Evolutionary conservation across 768 basidiomycete genomes (phyloP).

Genomic region (Holtermannia corniformis): DNA sequence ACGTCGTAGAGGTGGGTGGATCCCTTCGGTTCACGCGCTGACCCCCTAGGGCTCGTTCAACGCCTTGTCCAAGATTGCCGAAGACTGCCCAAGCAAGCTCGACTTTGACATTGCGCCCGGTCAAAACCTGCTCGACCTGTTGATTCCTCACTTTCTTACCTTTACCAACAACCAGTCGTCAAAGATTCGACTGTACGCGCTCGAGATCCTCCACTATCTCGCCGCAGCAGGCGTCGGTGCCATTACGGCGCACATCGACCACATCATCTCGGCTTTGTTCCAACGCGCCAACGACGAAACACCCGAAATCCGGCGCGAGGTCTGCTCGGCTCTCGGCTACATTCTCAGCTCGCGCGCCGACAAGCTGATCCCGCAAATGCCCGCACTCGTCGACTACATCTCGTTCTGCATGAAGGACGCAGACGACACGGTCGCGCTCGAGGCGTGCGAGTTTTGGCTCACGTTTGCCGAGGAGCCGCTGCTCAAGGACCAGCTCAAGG

Average conservation of each 20-base stretch:
- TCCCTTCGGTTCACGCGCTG: slow-evolving; percentile 1
- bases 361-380: slow-evolving; percentile 92
- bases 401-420: slow-evolving; percentile 95
- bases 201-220: slow-evolving; percentile 91
- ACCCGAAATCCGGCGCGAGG: slow-evolving; percentile 83
- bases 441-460: slow-evolving; percentile 99
- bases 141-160: slow-evolving; percentile 89
- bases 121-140: slow-evolving; percentile 83
- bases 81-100: slow-evolving; percentile 91
- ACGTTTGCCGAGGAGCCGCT: slow-evolving; percentile 95
- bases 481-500: slow-evolving; percentile 69
- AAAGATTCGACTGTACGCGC: slow-evolving; percentile 86
- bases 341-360: slow-evolving; percentile 88
- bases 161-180: slow-evolving; percentile 74
- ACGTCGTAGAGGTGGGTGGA: slow-evolving; percentile 70
- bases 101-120: slow-evolving; percentile 80
- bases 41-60: slow-evolving; percentile 72
- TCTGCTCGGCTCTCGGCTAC: slow-evolving; percentile 89
- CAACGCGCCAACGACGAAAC: slow-evolving; percentile 90
- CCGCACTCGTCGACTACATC: slow-evolving; percentile 96
- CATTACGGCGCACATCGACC: slow-evolving; percentile 81
- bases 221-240: slow-evolving; percentile 78
- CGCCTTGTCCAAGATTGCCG: slow-evolving; percentile 87
- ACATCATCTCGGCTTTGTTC: slow-evolving; percentile 86
- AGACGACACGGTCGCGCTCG: slow-evolving; percentile 86